Percentiles rank a stretch among this genome's conserved stretches.
Evolutionary conservation across 441 rosid genomes (phyloP).

Genomic region (Manihot esculenta): DNA sequence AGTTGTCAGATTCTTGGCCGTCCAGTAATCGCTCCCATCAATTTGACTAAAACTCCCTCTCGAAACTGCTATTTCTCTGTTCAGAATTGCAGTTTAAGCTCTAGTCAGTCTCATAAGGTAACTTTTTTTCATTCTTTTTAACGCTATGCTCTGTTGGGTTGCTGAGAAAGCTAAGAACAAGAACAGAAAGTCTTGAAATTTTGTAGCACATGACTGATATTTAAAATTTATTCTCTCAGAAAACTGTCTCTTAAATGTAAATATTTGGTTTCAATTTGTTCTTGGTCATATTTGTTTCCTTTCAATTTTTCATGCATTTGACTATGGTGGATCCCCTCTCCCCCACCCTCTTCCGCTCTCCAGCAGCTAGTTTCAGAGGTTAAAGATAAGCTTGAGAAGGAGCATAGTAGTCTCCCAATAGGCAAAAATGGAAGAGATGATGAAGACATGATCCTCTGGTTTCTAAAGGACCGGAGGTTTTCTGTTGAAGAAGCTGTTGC

Average conservation of each 20-base stretch:
- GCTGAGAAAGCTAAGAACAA: constrained; percentile 14
- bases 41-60: constrained; percentile 25
- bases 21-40: constrained; percentile 31
- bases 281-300: neutral
- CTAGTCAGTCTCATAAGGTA: constrained; percentile 57
- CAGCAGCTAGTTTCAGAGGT: constrained; percentile 77
- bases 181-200: neutral
- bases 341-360: neutral
- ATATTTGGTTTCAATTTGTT: too few relatives aligned
- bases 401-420: constrained; percentile 55
- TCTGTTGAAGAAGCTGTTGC: constrained; percentile 59
- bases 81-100: constrained; percentile 26
- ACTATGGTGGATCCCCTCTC: neutral
- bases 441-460: constrained; percentile 93
- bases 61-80: constrained; percentile 53
- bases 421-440: constrained; percentile 94
- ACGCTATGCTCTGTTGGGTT: constrained; percentile 22
- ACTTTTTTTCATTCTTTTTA: neutral
- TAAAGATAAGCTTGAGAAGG: constrained; percentile 64
- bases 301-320: neutral
- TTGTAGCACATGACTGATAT: neutral
- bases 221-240: neutral
- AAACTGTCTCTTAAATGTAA: too few relatives aligned
- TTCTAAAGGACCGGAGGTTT: constrained; percentile 69
- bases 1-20: constrained; percentile 26